Percentiles rank a stretch among this genome's conserved stretches.
Conservation (phyloP, 805 yeast genomes). For the Peterozyma xylosa region DNA sequence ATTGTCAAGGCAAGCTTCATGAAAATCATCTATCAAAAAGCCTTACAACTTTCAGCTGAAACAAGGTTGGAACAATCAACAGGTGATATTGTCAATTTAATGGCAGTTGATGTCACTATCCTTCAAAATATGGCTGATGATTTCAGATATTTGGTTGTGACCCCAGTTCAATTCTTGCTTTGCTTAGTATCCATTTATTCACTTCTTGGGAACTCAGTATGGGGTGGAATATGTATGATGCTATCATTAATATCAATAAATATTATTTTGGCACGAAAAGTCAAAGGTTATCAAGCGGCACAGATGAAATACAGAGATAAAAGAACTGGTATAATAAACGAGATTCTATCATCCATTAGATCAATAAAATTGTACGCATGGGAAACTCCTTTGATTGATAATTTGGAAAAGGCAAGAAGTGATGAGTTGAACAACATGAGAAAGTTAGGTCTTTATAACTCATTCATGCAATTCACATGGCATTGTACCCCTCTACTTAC, state of each 20-base stretch:
- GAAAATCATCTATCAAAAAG: conserved; percentile 54
- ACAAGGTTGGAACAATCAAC: conserved; percentile 45
- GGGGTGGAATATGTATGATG: conserved; percentile 51
- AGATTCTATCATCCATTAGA: conserved; percentile 50
- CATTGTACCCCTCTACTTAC: conserved; percentile 46
- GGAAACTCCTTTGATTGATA: conserved; percentile 56
- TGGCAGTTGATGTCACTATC: conserved; percentile 56
- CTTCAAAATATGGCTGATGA: conserved; percentile 33
- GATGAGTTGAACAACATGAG: conserved; percentile 41
- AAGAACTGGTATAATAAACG: conserved; percentile 50
- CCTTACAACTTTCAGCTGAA: conserved; percentile 48
- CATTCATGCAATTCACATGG: conserved; percentile 33
- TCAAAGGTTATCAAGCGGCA: conserved; percentile 36
- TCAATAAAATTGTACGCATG: conserved; percentile 62
- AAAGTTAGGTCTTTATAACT: conserved; percentile 30
- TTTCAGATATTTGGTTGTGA: conserved; percentile 20
- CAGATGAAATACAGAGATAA: conserved; percentile 58
- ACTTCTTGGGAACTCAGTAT: conserved; percentile 49
- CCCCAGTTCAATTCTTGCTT: conserved; percentile 36
- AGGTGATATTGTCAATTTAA: conserved; percentile 63
- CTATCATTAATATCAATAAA: conserved; percentile 51
- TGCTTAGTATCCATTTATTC: conserved; percentile 41
- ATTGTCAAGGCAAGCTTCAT: conserved; percentile 45
- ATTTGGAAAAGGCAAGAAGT: conserved; percentile 45
- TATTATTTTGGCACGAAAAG: conserved; percentile 32